Conservation (phyloP, 495 filamentous ascomycete species). For the Penicillium soppii region DNA sequence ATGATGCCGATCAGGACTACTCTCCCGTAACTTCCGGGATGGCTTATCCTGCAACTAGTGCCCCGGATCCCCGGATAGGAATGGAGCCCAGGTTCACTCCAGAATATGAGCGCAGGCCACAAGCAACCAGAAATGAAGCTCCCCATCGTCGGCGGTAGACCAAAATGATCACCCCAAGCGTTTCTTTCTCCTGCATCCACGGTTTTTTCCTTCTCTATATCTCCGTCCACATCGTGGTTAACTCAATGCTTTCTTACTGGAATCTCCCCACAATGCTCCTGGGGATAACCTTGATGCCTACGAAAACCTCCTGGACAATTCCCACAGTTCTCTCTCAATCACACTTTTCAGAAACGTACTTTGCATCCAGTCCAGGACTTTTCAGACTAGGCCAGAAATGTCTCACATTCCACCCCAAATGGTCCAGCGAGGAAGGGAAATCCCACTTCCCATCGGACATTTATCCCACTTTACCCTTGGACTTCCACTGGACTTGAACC, state of each 20-base stretch:
- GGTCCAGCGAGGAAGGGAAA: conserved; percentile 7
- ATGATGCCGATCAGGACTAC: conserved; percentile 47
- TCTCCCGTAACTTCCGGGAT: conserved; percentile 45
- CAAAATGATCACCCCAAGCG: conserved; percentile 10
- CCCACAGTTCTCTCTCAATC: conserved; percentile 5
- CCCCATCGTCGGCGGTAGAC: conserved; percentile 42
- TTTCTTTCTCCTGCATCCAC: conserved; percentile 11
- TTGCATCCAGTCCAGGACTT: conserved; percentile 12
- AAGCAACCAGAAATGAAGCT: conserved; percentile 42
- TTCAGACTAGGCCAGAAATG: conserved; percentile 7
- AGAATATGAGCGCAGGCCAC: conserved; percentile 47
- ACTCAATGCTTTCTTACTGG: conserved; percentile 22
- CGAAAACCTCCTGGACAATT: conserved; percentile 14
- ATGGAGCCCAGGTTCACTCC: conserved; percentile 51
- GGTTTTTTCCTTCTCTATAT: conserved; percentile 12
- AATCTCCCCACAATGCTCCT: conserved; percentile 14
- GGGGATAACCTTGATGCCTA: conserved; percentile 27
- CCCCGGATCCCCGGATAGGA: conserved; percentile 48
- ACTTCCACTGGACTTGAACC: conserved; percentile 13
- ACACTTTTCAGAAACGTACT: conserved; percentile 5
- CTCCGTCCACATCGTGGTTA: conserved; percentile 14
- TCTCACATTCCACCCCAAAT: conserved; percentile 8
- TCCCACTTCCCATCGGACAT: conserved; percentile 17
- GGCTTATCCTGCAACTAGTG: conserved; percentile 44
- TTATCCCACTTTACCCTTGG: conserved; percentile 14